Base-by-base conservation (phyloP, 352 stramenopile genomes). In the Phytophthora boehmeriae region DNA sequence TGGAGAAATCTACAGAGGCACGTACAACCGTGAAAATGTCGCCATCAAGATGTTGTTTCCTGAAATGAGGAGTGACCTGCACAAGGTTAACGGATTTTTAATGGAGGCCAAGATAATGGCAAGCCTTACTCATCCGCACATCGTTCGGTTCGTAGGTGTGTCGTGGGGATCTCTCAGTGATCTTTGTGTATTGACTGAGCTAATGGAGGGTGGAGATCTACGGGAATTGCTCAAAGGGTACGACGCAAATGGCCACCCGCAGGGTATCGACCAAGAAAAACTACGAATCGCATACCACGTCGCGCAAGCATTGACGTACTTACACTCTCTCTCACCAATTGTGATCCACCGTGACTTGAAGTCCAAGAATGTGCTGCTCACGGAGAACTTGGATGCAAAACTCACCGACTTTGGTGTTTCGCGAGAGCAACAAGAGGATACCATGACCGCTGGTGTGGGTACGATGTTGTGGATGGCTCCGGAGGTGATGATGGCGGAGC, bases 361-460 rank as follows among this genome's bases (percentile, higher is more conserved):
- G 9, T 41, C 34, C 16, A 14, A 17, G 11, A 85, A 80, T 52
- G 53, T 85, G n/a, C 54, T 86, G 1, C 23, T 83, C 14, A 35
- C 16, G 2, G 23, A 19, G 8, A 55, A 77, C 23, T 71, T 59
- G 30, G 50, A 51, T 10, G 71, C 73, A n/a, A 86, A 86, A 59
- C 25, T 86, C 16, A 66, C 46, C 4, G 76, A 83, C 47, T 86
- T 86, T 66, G 76, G 76, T 13, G 68, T 76, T n/a, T 81, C 70
- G 19, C 71, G 76, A 10, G 38, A 56, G 19, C 22, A 41, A 14
- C 42, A 32, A 3, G 44, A 63, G 14, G 20, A 50, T 16, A 54
- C 50, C 14, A 57, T 67, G 50, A 71, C 60, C 34, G 56, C 55
- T 9, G 55, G 39, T 20, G 36, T 57, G 4, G 43, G 43, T 17